These are phyloP conservation scores for Pythium brassicae DNA, from an alignment of 352 stramenopile genomes.

Conservation along the genomic window DNA sequence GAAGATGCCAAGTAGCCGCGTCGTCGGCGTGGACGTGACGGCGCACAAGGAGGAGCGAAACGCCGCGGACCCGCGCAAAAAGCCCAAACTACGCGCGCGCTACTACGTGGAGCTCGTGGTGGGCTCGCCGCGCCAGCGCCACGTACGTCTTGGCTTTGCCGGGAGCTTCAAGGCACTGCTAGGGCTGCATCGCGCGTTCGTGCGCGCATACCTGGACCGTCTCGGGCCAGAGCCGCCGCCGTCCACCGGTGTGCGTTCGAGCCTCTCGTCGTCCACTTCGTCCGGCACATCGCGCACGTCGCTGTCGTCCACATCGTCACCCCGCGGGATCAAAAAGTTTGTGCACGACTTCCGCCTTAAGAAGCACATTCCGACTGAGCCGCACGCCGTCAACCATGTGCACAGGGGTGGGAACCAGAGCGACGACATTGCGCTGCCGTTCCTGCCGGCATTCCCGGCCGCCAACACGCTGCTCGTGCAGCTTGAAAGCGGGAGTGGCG, in stretches of 20 bases:
- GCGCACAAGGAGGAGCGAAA: conserved; percentile 61
- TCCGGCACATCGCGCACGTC: conserved; percentile 39
- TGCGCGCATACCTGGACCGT: conserved; percentile 30
- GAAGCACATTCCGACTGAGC: too few relatives aligned
- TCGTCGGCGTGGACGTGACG: conserved; percentile 56
- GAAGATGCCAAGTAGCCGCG: background rate
- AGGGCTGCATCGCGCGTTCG: conserved; percentile 43
- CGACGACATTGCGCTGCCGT: conserved; percentile 16
- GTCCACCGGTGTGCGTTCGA: conserved; percentile 28
- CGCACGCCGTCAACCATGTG: too few relatives aligned
- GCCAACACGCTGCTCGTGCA: conserved; percentile 44
- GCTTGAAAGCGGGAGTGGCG: conserved; percentile 30
- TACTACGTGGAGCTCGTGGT: conserved; percentile 75
- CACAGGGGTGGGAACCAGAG: conserved; percentile 10
- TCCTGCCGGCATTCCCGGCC: conserved; percentile 35
- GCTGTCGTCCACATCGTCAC: conserved; percentile 26
- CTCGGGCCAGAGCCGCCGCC: conserved; percentile 18
- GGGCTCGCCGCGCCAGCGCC: conserved; percentile 37
- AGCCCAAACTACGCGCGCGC: conserved; percentile 43
- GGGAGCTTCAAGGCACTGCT: conserved; percentile 60
- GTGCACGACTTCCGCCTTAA: conserved; percentile 24
- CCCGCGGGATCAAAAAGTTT: conserved; percentile 19
- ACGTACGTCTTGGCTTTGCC: conserved; percentile 60
- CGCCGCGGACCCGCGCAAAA: conserved; percentile 38
- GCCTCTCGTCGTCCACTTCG: conserved; percentile 34